Evolutionary conservation across 1,284 basidiomycete genomes (phyloP).

Genomic region (Irpex sp.): DNA sequence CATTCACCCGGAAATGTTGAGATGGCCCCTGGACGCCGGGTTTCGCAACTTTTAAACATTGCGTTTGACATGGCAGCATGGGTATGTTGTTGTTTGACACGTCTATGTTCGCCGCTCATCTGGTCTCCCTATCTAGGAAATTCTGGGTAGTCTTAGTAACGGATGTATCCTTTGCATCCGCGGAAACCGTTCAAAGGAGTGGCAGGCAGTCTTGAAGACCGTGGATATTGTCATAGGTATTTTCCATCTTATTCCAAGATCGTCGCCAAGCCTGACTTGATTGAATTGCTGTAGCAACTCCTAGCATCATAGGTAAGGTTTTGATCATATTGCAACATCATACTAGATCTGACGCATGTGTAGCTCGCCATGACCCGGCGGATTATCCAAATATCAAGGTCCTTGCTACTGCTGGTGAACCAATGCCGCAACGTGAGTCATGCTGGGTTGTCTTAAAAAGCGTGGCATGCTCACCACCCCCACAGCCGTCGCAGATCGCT

Average conservation of each 20-base stretch:
- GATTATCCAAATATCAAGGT: conserved; percentile 57
- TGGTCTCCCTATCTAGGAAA: conserved; percentile 39
- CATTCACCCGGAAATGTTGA: conserved; percentile 50
- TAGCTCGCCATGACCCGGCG: conserved; percentile 43
- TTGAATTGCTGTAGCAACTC: conserved; percentile 20
- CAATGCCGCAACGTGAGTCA: conserved; percentile 48
- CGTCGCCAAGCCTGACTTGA: conserved; percentile 26
- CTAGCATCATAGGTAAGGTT: conserved; percentile 39
- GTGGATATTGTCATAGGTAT: conserved; percentile 56
- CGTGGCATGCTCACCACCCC: conserved; percentile 5
- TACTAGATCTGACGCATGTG: neutral
- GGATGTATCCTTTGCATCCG: conserved; percentile 53
- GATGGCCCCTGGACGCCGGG: conserved; percentile 49
- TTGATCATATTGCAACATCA: neutral
- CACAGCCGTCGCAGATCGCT: conserved; percentile 51
- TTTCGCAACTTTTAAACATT: conserved; percentile 58
- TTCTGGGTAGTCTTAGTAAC: conserved; percentile 51
- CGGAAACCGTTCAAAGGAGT: conserved; percentile 52
- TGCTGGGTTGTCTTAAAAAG: neutral
- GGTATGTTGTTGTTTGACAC: conserved; percentile 29
- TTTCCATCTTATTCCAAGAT: neutral
- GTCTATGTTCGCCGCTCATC: neutral
- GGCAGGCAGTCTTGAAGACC: conserved; percentile 52
- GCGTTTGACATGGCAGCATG: conserved; percentile 64
- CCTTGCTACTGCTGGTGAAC: conserved; percentile 58